Evolutionary conservation across 1,284 basidiomycete genomes (phyloP).

Genomic region (Irpex lacteus): DNA sequence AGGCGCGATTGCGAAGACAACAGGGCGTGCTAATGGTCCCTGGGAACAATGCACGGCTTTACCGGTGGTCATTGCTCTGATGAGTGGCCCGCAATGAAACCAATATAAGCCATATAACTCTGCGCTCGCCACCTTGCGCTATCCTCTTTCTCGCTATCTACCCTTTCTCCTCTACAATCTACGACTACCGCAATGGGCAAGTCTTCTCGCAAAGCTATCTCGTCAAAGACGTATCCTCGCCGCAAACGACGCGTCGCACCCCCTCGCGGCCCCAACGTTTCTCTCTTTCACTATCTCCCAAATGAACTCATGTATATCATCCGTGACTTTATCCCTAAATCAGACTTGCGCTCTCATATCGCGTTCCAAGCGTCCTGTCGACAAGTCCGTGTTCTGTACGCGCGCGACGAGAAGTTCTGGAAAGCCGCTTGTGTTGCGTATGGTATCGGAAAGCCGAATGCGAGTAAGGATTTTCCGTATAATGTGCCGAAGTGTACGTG

Average conservation of each 20-base stretch:
- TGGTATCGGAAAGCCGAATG: not conserved
- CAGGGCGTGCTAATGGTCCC: not conserved
- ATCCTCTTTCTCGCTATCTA: too few species aligned
- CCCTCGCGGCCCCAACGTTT: not conserved
- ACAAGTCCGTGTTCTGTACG: not conserved
- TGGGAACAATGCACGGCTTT: not conserved
- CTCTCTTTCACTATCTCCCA: not conserved
- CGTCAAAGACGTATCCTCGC: not conserved
- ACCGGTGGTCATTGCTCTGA: not conserved
- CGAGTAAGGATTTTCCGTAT: constrained; percentile 1
- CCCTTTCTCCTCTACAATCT: too few species aligned
- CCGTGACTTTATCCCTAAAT: not conserved
- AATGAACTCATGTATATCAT: not conserved
- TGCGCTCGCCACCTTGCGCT: too few species aligned
- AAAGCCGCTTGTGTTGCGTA: not conserved
- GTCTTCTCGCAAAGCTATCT: not conserved
- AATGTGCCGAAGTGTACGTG: not conserved
- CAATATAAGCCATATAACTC: not conserved
- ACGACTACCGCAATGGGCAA: not conserved
- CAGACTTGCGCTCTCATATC: not conserved
- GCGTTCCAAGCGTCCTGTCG: not conserved
- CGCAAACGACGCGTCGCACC: not conserved
- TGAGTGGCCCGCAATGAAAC: not conserved
- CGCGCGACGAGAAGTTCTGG: not conserved
- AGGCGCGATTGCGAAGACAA: not conserved